Evolutionary conservation across 495 filamentous ascomycete genomes (phyloP), one percentile per base, ranked within the genome.

Genomic region (Pseudevernia furfuracea): DNA sequence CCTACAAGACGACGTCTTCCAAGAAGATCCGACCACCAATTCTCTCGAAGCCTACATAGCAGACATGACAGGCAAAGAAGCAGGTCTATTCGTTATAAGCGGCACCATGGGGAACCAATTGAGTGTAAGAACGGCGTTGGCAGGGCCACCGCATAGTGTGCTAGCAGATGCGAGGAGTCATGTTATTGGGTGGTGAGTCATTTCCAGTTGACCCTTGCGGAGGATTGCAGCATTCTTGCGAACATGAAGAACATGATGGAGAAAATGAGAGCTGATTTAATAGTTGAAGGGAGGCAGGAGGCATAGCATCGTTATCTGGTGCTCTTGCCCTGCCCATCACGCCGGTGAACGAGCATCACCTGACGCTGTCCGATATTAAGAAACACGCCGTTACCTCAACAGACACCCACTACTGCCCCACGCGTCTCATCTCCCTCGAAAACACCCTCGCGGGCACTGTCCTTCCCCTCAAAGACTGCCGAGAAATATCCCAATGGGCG

Each of bases 31-130:
- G 0, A 91, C 89, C 0, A 96, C 92, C 34, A 84, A 78, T 48
- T 78, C 82, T 60, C 84, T 97, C 46, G 87, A 91, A 73, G 71
- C 77, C 41, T 85, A 88, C 66, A 78, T 94, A 28, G 88, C 90
- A 36, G 72, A 78, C 37, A 79, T 92, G 7, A 85, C 90, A 4
- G 81, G 81, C 67, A 90, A 94, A 71, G 84, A 89, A 63, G 85
- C 84, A 38, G 86, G 82, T 0, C 78, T 92, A 0, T 84, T 96
- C 52, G 91, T 96, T 30, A 78, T 94, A 58, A 92, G 88, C 0
- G 93, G 93, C 6, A 96, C 93, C 23, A 95, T 96, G 90, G 93
- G 79, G 3, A 84, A 84, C 69, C 81, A 83, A 66, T 71, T 84
- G 7, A 72, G 77, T 9, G 73, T 82, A 44, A 77, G 81, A 15